Percentiles rank a stretch among this genome's conserved stretches.
Evolutionary conservation across 2,329 filamentous ascomycete species (phyloP).

Genomic region (Cylindrodendrum hubeiense): DNA sequence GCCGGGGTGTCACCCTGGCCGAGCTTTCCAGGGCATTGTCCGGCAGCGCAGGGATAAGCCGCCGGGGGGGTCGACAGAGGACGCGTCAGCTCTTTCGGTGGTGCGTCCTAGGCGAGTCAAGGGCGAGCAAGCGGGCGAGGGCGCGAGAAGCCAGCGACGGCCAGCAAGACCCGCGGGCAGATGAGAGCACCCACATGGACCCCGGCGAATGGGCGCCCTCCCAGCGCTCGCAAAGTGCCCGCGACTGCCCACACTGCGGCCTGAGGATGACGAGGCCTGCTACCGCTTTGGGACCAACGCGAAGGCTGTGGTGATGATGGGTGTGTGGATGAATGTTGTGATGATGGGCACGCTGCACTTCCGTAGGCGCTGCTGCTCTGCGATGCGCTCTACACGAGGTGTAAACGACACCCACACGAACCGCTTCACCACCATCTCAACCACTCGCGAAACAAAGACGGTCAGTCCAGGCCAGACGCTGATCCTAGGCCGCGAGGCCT

Average conservation of each 20-base stretch:
- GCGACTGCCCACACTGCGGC: constrained; percentile 35
- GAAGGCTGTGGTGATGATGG: constrained; percentile 34
- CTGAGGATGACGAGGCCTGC: constrained; percentile 49
- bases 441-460: background rate
- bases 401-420: background rate
- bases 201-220: background rate
- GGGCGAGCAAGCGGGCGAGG: constrained; percentile 30
- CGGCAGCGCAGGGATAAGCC: constrained; percentile 40
- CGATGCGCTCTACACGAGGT: background rate
- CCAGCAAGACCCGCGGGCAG: constrained; percentile 10
- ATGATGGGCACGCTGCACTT: constrained; percentile 1
- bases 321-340: constrained; percentile 18
- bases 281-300: constrained; percentile 39
- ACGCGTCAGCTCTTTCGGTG: constrained; percentile 47
- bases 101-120: constrained; percentile 39
- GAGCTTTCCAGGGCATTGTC: constrained; percentile 38
- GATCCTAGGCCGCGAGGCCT: constrained; percentile 41
- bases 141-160: constrained; percentile 28
- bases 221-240: constrained; percentile 16
- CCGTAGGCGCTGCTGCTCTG: background rate
- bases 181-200: constrained; percentile 24
- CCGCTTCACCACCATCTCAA: background rate
- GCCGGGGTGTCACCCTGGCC: constrained; percentile 23
- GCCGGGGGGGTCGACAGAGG: constrained; percentile 42
- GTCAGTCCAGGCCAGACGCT: background rate